Evolutionary conservation across 2,329 filamentous ascomycete species (phyloP).

Genomic region (Aspergillus ochraceus): DNA sequence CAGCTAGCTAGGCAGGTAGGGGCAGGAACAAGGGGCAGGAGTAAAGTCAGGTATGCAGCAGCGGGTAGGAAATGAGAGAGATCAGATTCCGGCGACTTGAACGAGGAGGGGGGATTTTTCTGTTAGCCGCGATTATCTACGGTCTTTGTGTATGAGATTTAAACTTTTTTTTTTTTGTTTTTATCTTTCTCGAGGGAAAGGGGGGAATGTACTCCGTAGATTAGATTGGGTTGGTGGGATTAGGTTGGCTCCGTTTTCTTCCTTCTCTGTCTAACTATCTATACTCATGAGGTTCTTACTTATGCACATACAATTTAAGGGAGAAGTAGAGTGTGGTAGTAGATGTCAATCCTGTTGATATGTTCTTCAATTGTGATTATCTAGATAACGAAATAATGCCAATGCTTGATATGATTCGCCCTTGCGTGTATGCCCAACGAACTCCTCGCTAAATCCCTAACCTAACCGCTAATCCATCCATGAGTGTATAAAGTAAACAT

Average conservation of each 20-base stretch:
- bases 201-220: not conserved
- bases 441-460: conserved; percentile 12
- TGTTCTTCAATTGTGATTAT: not conserved
- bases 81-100: not conserved
- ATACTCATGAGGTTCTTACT: no score
- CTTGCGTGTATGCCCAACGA: conserved; percentile 8
- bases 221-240: not conserved
- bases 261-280: not conserved
- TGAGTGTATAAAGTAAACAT: not conserved
- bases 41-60: not conserved
- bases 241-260: not conserved
- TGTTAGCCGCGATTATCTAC: not conserved
- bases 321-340: no score
- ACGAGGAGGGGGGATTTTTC: not conserved
- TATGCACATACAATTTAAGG: no score
- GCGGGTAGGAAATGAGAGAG: not conserved
- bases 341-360: no score
- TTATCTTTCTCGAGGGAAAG: not conserved
- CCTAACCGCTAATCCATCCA: not conserved
- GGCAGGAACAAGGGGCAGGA: not conserved
- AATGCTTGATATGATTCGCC: not conserved
- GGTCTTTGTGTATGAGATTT: not conserved
- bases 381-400: not conserved
- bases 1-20: no score
- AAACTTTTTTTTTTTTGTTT: not conserved